A percentile compares a stretch with the other conserved stretches of the same genome.
phyloP scores from a whole-genome alignment of 352 stramenopile species.

The Globisporangium polare region DNA sequence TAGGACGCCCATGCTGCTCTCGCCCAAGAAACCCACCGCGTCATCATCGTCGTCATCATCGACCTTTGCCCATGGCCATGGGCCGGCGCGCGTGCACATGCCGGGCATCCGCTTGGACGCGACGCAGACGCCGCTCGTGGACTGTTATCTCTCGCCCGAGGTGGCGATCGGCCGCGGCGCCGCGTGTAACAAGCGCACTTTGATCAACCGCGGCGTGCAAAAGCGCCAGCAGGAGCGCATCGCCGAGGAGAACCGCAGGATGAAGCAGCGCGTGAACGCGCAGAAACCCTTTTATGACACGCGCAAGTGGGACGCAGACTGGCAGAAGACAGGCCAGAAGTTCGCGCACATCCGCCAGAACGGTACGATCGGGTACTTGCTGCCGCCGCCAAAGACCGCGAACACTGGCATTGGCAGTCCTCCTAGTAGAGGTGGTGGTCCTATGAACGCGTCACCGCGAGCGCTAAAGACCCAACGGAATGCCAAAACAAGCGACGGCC shows the following conservation, averaged over 20 bases:
- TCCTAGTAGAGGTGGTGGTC: not conserved
- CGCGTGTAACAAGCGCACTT: slow-evolving; percentile 63
- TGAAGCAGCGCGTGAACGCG: slow-evolving; percentile 44
- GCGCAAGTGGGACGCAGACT: slow-evolving; percentile 71
- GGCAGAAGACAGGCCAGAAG: slow-evolving; percentile 48
- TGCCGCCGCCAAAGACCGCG: slow-evolving; percentile 31
- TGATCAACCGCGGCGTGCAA: slow-evolving; percentile 59
- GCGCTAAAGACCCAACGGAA: slow-evolving; percentile 3
- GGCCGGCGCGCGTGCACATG: slow-evolving; percentile 54
- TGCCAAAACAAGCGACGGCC: slow-evolving; percentile 11
- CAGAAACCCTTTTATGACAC: slow-evolving; percentile 72
- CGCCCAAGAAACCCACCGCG: slow-evolving; percentile 21
- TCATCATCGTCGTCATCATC: not conserved
- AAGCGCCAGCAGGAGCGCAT: slow-evolving; percentile 48
- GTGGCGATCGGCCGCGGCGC: slow-evolving; percentile 50
- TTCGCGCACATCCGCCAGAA: slow-evolving; percentile 67
- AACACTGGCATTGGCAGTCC: not conserved
- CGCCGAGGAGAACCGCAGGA: slow-evolving; percentile 55
- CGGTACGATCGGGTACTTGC: slow-evolving; percentile 61
- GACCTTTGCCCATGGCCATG: slow-evolving; percentile 18
- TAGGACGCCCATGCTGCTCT: slow-evolving; percentile 12
- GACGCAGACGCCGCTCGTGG: slow-evolving; percentile 63
- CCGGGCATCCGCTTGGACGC: slow-evolving; percentile 65
- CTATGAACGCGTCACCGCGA: not conserved
- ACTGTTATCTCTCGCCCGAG: slow-evolving; percentile 73